phyloP scores from a whole-genome alignment of 1,284 basidiomycete species.

The Chalciporus piperatoides region DNA sequence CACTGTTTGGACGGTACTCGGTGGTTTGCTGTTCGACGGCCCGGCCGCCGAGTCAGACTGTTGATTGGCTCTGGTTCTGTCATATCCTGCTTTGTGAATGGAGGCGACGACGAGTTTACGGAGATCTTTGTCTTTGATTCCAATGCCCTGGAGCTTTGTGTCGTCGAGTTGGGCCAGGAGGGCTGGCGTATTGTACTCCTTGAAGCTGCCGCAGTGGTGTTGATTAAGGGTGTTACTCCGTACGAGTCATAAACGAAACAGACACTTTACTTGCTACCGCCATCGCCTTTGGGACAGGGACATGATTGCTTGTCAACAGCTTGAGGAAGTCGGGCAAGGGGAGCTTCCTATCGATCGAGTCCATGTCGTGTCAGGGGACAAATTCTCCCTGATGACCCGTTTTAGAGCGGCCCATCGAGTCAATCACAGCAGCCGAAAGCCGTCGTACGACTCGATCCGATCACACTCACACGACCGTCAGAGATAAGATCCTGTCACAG shows the following conservation, averaged over 20 bases:
- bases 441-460: neutral
- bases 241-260: constrained; percentile 25
- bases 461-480: neutral
- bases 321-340: constrained; percentile 73
- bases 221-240: constrained; percentile 6
- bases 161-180: constrained; percentile 59
- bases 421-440: neutral
- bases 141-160: constrained; percentile 51
- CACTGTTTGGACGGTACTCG: constrained; percentile 17
- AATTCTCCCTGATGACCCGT: neutral
- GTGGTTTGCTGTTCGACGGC: constrained; percentile 11
- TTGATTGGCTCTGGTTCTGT: constrained; percentile 22
- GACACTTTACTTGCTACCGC: constrained; percentile 74
- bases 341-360: constrained; percentile 41
- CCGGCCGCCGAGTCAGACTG: constrained; percentile 5
- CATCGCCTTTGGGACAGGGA: constrained; percentile 76
- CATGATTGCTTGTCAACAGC: constrained; percentile 57
- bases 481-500: neutral
- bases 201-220: constrained; percentile 53
- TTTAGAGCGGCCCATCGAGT: neutral
- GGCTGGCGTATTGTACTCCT: constrained; percentile 62
- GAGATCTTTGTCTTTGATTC: constrained; percentile 66
- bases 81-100: constrained; percentile 61
- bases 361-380: neutral
- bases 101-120: constrained; percentile 62